phyloP scores from a whole-genome alignment of 371 early-diverging fungal genomes.

The Enteropsectra breve region DNA sequence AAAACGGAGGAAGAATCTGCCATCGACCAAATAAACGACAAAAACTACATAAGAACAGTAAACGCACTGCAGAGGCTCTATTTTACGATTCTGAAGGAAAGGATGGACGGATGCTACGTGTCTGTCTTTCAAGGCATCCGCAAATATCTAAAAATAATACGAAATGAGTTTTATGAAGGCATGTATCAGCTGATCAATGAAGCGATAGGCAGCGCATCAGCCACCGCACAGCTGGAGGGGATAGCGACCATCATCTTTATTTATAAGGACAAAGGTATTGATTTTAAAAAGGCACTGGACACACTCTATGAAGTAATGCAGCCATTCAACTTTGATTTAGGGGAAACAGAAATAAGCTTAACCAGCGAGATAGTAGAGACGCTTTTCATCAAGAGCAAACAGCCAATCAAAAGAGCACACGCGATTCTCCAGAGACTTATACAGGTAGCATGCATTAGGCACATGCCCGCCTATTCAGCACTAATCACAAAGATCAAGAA shows the following conservation, averaged over 20 bases:
- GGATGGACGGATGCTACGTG: slow-evolving; percentile 30
- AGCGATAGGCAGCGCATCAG: not conserved
- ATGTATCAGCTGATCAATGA: slow-evolving; percentile 42
- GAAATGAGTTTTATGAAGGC: slow-evolving; percentile 46
- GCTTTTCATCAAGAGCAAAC: slow-evolving; percentile 40
- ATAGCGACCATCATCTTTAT: slow-evolving; percentile 27
- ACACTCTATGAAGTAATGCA: slow-evolving; percentile 22
- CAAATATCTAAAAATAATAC: slow-evolving; percentile 34
- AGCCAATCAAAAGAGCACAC: slow-evolving; percentile 37
- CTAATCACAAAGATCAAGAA: slow-evolving; percentile 16
- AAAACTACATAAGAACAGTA: slow-evolving; percentile 29
- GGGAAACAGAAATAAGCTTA: not conserved
- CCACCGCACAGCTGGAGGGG: slow-evolving; percentile 24
- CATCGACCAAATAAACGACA: slow-evolving; percentile 13
- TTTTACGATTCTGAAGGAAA: slow-evolving; percentile 35
- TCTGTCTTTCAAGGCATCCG: slow-evolving; percentile 34
- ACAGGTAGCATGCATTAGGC: slow-evolving; percentile 22
- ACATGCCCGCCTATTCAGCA: not conserved
- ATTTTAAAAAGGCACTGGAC: slow-evolving; percentile 33
- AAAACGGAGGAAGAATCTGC: slow-evolving; percentile 33
- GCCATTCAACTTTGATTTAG: slow-evolving; percentile 18
- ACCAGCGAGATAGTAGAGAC: slow-evolving; percentile 10
- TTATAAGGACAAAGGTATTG: slow-evolving; percentile 30
- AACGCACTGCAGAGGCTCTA: slow-evolving; percentile 41
- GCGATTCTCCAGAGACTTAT: slow-evolving; percentile 27